These are phyloP conservation scores for Chytriomyces sp. DNA, from an alignment of 192 early-diverging fungal species.

Conservation along the genomic window DNA sequence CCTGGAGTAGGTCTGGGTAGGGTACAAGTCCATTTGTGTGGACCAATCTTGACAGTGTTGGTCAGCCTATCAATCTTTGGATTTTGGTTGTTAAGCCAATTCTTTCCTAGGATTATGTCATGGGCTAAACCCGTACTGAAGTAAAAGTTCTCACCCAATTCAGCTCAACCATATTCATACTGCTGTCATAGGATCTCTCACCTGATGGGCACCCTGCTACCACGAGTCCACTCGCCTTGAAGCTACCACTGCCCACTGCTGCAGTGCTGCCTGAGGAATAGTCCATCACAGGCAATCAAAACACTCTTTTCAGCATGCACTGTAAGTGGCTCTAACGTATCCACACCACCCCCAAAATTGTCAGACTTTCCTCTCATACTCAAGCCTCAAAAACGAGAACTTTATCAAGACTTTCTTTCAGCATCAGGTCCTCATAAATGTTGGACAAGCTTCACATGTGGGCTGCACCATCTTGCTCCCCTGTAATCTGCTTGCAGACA, in stretches of 20 bases:
- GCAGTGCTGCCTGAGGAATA: slow-evolving; percentile 81
- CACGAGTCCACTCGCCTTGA: slow-evolving; percentile 85
- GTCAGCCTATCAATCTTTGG: no score
- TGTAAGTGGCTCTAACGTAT: slow-evolving; percentile 73
- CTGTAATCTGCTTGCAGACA: slow-evolving; percentile 89
- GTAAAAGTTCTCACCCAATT: no score
- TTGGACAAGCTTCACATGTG: slow-evolving; percentile 43
- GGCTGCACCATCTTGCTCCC: slow-evolving; percentile 79
- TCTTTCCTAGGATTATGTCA: no score
- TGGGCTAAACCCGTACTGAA: no score
- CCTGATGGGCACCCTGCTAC: no score
- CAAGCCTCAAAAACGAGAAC: not conserved
- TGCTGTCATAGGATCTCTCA: no score
- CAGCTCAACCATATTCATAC: no score
- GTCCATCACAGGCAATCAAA: slow-evolving; percentile 85
- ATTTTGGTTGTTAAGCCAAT: no score
- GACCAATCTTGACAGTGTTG: no score
- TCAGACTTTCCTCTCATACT: slow-evolving; percentile 3
- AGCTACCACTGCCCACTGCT: slow-evolving; percentile 60
- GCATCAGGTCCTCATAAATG: slow-evolving; percentile 82
- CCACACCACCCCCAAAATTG: slow-evolving; percentile 40
- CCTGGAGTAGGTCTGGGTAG: no score
- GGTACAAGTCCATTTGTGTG: no score
- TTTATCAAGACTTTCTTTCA: slow-evolving; percentile 76
- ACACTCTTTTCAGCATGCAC: slow-evolving; percentile 77